Base-by-base conservation (phyloP, 805 yeast species). In the Yamadazyma paraphyllophila region DNA sequence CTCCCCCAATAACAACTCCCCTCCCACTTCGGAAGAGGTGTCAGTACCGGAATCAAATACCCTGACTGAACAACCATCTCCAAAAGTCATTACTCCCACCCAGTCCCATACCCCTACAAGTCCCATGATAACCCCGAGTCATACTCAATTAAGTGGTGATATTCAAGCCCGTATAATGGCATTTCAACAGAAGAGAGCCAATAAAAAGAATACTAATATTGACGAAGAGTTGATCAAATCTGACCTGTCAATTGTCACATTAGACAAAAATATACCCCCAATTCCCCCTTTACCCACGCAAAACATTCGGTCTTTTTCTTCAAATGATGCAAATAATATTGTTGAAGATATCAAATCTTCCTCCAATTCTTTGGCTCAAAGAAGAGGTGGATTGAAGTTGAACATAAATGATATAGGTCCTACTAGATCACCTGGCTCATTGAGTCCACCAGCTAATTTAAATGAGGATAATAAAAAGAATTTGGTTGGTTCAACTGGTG, bases 141-240 rank as follows among this genome's bases (percentile, higher is more conserved):
- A 53, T 29, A 42, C 58, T 10, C 63, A 55, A 39, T 41, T 84
- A 41, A 82, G 77, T 55, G 83, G 94, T 9, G 92, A 87, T 51
- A 78, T 89, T 34, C 97, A 90, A 63, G 97, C 96, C 1, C 74
- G 94, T 51, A 76, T 91, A 31, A 68, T 86, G 62, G 96, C 96
- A 0, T 87, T 91, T 56, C 97, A 90, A 63, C 89, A 88, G 52
- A 82, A 85, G 58, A 77, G 97, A 54, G 49, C 63, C 12, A 36
- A 32, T 12, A 45, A 45, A 31, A 25, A 20, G 25, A 20, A 14
- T 17, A 33, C 32, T 14, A 15, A 20, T 5, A 17, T 43, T 4
- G 50, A 46, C 12, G 50, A 47, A 6, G 45, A 43, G 7, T 33
- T 43, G 11, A 37, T 30, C 15, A 37, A 39, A 14, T 27, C 41